phyloP scores from a whole-genome alignment of 1,139 yeast genomes.

The Blastobotrys ciferrii region DNA sequence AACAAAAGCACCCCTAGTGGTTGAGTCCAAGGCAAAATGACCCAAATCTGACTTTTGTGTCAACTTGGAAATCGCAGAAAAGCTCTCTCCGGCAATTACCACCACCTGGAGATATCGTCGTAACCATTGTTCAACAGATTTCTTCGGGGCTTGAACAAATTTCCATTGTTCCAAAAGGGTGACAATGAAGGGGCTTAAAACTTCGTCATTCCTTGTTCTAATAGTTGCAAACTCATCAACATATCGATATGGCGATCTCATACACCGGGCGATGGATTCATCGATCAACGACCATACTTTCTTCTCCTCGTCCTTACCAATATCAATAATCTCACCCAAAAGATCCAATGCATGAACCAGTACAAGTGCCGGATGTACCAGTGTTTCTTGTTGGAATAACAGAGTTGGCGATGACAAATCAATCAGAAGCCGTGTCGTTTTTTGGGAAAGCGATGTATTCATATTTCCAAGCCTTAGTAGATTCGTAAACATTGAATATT shows the following conservation, averaged over 20 bases:
- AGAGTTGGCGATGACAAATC: constrained; percentile 45
- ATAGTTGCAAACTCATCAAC: constrained; percentile 57
- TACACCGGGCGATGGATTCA: constrained; percentile 67
- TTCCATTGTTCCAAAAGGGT: constrained; percentile 72
- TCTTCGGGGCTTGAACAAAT: constrained; percentile 44
- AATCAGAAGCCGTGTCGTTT: constrained; percentile 42
- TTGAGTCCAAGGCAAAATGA: not conserved
- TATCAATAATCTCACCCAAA: constrained; percentile 12
- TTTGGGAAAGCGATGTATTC: constrained; percentile 40
- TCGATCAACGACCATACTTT: constrained; percentile 63
- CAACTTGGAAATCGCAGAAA: not conserved
- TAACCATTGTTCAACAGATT: constrained; percentile 51
- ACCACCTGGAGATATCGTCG: constrained; percentile 29
- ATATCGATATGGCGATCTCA: constrained; percentile 78
- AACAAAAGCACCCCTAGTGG: constrained; percentile 10
- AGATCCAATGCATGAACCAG: constrained; percentile 31
- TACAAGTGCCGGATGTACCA: constrained; percentile 30
- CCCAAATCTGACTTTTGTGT: not conserved
- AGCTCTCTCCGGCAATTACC: constrained; percentile 1
- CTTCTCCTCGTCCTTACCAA: constrained; percentile 18
- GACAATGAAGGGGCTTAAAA: constrained; percentile 63
- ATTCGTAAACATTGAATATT: constrained; percentile 57
- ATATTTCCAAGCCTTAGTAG: constrained; percentile 50
- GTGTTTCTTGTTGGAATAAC: constrained; percentile 46
- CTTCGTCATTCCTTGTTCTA: constrained; percentile 15